Conservation (phyloP, 345 rosid genomes). For the Ricinus communis region DNA sequence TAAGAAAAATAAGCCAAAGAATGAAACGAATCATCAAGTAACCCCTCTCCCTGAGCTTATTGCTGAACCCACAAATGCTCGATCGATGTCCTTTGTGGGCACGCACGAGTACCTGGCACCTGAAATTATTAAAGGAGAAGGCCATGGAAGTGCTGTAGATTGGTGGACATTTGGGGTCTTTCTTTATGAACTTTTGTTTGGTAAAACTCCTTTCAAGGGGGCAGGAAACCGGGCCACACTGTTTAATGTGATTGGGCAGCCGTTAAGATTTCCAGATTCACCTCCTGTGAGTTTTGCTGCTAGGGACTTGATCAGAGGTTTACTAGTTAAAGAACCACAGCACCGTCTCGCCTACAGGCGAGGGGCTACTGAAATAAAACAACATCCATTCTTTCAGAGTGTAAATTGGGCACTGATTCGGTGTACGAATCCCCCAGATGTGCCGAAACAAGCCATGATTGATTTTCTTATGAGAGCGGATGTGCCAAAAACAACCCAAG, state of each 20-base stretch:
- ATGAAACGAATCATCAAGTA: slow-evolving; percentile 24
- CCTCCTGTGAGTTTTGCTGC: slow-evolving; percentile 39
- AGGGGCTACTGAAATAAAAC: slow-evolving; percentile 40
- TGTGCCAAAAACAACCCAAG: slow-evolving; percentile 11
- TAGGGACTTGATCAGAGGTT: slow-evolving; percentile 36
- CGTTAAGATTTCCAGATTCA: slow-evolving; percentile 31
- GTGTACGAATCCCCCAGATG: slow-evolving; percentile 34
- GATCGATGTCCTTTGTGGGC: slow-evolving; percentile 38
- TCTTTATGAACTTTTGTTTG: slow-evolving; percentile 36
- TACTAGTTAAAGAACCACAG: slow-evolving; percentile 36
- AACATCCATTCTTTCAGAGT: slow-evolving; percentile 36
- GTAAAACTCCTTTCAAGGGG: slow-evolving; percentile 38
- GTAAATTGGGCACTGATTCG: slow-evolving; percentile 36
- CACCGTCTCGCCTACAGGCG: slow-evolving; percentile 35
- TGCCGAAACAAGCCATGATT: slow-evolving; percentile 27
- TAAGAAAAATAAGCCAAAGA: slow-evolving; percentile 21
- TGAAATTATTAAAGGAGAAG: slow-evolving; percentile 35
- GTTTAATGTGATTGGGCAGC: slow-evolving; percentile 37
- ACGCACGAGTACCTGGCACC: slow-evolving; percentile 40
- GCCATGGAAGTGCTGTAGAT: slow-evolving; percentile 39
- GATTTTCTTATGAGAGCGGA: slow-evolving; percentile 27
- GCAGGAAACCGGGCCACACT: slow-evolving; percentile 36
- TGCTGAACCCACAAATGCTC: slow-evolving; percentile 36
- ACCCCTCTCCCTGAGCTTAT: slow-evolving; percentile 32
- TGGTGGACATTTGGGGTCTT: slow-evolving; percentile 41